A percentile compares a stretch with the other conserved stretches of the same genome.
phyloP scores from a whole-genome alignment of 768 basidiomycete species.

The Tephrocybe sp. region DNA sequence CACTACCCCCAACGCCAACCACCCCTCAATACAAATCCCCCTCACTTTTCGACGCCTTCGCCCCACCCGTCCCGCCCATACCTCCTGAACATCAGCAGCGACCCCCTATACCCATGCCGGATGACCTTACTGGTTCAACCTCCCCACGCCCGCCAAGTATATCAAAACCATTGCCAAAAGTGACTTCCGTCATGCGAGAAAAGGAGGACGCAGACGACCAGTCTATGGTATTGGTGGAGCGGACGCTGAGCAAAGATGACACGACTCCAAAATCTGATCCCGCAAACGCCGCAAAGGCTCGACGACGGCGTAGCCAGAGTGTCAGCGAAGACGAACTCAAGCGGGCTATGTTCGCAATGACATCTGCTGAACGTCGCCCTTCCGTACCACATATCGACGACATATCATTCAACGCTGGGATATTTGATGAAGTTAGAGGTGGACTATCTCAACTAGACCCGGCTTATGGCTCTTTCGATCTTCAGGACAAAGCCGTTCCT shows the following conservation, averaged over 20 bases:
- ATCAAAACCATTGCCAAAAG: constrained; percentile 66
- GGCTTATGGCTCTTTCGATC: constrained; percentile 50
- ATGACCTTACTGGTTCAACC: constrained; percentile 40
- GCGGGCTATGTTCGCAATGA: constrained; percentile 35
- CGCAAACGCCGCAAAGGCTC: constrained; percentile 23
- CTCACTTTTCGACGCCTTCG: constrained; percentile 43
- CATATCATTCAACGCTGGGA: constrained; percentile 52
- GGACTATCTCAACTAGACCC: constrained; percentile 68
- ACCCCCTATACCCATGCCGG: constrained; percentile 44
- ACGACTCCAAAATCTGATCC: constrained; percentile 18
- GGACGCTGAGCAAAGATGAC: constrained; percentile 32
- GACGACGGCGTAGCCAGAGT: constrained; percentile 71
- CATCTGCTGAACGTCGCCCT: constrained; percentile 24
- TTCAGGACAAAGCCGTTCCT: constrained; percentile 64
- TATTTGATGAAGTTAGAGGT: constrained; percentile 72
- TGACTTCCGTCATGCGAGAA: constrained; percentile 37
- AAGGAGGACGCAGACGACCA: constrained; percentile 48
- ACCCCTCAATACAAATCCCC: constrained; percentile 35
- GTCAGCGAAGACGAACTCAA: constrained; percentile 63
- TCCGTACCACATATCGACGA: constrained; percentile 28
- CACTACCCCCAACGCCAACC: constrained; percentile 26
- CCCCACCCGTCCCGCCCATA: constrained; percentile 51
- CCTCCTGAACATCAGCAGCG: constrained; percentile 40
- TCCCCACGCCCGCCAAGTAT: constrained; percentile 32
- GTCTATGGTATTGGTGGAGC: constrained; percentile 58